These are phyloP conservation scores for Amanita molliuscula DNA, from an alignment of 768 basidiomycete genomes.

Conservation along the genomic window DNA sequence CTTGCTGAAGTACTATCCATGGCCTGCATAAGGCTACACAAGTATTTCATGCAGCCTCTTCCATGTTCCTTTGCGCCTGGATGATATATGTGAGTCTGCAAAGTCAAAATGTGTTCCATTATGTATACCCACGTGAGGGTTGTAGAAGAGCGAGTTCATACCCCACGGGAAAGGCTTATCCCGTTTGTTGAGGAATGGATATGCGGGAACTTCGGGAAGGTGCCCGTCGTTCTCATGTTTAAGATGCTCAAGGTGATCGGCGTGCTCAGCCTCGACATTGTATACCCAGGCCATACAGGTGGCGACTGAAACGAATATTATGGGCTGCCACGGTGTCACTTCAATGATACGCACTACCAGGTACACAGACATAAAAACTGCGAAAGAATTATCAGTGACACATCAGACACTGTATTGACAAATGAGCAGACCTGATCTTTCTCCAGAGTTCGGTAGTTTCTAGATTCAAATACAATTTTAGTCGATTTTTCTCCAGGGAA, in stretches of 20 bases:
- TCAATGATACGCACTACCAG: conserved; percentile 49
- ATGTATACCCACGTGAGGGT: conserved; percentile 42
- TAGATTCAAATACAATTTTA: conserved; percentile 20
- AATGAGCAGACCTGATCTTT: conserved; percentile 59
- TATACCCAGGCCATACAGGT: conserved; percentile 45
- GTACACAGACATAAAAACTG: conserved; percentile 69
- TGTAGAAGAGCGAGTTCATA: conserved; percentile 74
- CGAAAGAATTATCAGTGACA: conserved; percentile 13
- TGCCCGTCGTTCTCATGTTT: conserved; percentile 64
- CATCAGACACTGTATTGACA: not conserved
- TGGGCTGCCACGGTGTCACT: not conserved
- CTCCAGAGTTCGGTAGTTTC: conserved; percentile 78
- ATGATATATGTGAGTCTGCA: not conserved
- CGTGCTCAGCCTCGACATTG: conserved; percentile 53
- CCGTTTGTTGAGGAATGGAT: conserved; percentile 69
- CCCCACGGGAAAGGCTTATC: conserved; percentile 84
- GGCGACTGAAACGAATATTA: conserved; percentile 24
- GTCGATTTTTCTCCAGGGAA: not conserved
- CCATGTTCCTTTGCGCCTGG: conserved; percentile 61
- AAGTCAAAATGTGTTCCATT: not conserved
- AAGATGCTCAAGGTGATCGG: conserved; percentile 59
- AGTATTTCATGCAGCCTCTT: conserved; percentile 11
- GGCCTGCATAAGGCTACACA: not conserved
- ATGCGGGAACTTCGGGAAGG: conserved; percentile 61
- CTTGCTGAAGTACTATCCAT: not conserved